These are phyloP conservation scores for Nothomitra cinnamomea DNA, from an alignment of 2,329 filamentous ascomycete genomes.

Conservation along the genomic window DNA sequence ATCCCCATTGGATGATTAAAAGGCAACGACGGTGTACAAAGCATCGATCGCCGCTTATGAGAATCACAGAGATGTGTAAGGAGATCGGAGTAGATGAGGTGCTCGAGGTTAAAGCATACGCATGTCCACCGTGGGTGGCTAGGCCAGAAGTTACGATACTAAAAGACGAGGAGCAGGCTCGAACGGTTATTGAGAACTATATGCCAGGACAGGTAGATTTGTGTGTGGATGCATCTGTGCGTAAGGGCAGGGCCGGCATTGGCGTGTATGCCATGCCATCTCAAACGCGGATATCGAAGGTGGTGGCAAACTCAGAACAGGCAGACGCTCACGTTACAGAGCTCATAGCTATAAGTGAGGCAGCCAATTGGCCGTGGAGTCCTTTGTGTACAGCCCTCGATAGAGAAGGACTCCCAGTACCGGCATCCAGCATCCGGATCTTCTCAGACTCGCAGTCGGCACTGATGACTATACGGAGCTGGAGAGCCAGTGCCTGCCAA, in stretches of 20 bases:
- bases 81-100: background rate
- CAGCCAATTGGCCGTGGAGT: background rate
- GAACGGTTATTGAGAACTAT: background rate
- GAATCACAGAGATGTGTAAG: background rate
- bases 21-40: background rate
- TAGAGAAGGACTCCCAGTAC: background rate
- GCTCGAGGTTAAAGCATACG: background rate
- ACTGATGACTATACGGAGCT: background rate
- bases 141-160: background rate
- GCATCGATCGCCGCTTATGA: background rate
- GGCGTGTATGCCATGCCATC: background rate
- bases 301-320: background rate
- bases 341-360: background rate
- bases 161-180: background rate
- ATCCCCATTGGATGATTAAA: slow-evolving; percentile 9
- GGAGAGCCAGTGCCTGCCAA: background rate
- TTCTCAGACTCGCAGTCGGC: background rate
- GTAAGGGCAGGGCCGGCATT: background rate
- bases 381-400: background rate
- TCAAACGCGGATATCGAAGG: background rate
- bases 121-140: background rate
- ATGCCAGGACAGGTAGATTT: background rate
- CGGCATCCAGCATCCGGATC: background rate
- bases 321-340: background rate
- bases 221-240: background rate